Evolutionary conservation across 1,284 basidiomycete genomes (phyloP).

Genomic region (Mycosarcoma maydis): DNA sequence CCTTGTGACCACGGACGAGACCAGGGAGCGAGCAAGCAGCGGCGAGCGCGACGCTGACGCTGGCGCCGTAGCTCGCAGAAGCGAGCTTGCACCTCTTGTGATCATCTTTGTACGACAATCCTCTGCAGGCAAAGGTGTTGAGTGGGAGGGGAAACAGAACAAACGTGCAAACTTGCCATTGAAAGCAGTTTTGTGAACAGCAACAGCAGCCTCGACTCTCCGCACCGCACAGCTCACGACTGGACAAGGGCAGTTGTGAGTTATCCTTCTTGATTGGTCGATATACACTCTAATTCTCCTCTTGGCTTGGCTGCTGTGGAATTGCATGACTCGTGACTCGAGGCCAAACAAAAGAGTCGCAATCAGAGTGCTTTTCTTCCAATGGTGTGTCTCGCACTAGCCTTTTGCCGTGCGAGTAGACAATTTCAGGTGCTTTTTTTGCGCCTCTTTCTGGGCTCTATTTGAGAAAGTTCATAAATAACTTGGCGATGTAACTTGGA

Average conservation of each 20-base stretch:
- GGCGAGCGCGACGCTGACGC: slow-evolving; percentile 11
- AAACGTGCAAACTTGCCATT: not conserved
- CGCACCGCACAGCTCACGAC: slow-evolving; percentile 10
- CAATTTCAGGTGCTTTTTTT: not conserved
- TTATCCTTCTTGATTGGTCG: too few relatives aligned
- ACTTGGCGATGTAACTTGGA: too few relatives aligned
- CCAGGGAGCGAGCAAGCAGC: slow-evolving; percentile 6
- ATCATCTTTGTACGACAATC: slow-evolving; percentile 39
- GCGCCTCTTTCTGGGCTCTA: too few relatives aligned
- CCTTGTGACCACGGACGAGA: slow-evolving; percentile 8
- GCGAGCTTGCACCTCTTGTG: slow-evolving; percentile 35
- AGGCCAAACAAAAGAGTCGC: not conserved
- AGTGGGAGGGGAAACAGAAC: not conserved
- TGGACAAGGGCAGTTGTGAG: too few relatives aligned
- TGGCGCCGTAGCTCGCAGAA: slow-evolving; percentile 25
- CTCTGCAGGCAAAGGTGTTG: not conserved
- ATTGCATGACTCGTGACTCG: slow-evolving; percentile 29
- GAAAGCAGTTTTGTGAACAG: too few relatives aligned
- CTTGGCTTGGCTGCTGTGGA: too few relatives aligned
- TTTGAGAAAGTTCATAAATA: too few relatives aligned
- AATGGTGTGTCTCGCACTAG: not conserved
- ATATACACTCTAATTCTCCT: too few relatives aligned
- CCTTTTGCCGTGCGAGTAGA: too few relatives aligned
- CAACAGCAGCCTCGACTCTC: too few relatives aligned
- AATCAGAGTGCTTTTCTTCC: slow-evolving; percentile 3